These are phyloP conservation scores for Hericium rajendrae DNA, from an alignment of 768 basidiomycete species.

Conservation along the genomic window DNA sequence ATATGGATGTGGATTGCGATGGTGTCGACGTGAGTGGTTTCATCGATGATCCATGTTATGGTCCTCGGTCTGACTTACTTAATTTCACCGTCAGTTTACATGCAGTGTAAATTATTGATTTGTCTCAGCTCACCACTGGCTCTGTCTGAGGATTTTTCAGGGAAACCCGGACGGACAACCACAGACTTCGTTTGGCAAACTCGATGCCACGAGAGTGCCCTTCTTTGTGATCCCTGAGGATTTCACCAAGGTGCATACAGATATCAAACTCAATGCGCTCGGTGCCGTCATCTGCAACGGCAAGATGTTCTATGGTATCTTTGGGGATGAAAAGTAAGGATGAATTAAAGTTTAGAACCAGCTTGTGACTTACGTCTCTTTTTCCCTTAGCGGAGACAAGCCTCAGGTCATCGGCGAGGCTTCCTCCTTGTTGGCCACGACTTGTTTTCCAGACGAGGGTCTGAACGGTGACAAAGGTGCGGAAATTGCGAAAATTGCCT, in stretches of 20 bases:
- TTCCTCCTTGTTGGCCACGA: background rate
- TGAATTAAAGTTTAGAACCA: background rate
- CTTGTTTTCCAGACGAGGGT: background rate
- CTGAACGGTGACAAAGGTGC: background rate
- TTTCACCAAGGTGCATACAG: background rate
- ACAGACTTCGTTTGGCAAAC: background rate
- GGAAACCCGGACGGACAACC: background rate
- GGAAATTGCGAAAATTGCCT: background rate
- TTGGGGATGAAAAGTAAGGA: background rate
- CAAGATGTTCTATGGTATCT: background rate
- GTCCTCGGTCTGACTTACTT: background rate
- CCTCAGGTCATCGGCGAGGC: background rate
- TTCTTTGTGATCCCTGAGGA: background rate
- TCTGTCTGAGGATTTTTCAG: background rate
- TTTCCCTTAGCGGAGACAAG: background rate
- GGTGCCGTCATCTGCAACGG: background rate
- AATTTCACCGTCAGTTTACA: background rate
- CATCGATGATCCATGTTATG: no score
- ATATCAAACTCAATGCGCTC: background rate
- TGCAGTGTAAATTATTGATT: background rate
- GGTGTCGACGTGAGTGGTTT: background rate
- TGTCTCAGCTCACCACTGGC: no score
- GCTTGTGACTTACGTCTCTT: background rate
- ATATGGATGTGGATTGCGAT: background rate
- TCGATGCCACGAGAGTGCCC: background rate